These are phyloP conservation scores for Chytridium lagenaria DNA, from an alignment of 371 early-diverging fungal genomes.

Conservation along the genomic window DNA sequence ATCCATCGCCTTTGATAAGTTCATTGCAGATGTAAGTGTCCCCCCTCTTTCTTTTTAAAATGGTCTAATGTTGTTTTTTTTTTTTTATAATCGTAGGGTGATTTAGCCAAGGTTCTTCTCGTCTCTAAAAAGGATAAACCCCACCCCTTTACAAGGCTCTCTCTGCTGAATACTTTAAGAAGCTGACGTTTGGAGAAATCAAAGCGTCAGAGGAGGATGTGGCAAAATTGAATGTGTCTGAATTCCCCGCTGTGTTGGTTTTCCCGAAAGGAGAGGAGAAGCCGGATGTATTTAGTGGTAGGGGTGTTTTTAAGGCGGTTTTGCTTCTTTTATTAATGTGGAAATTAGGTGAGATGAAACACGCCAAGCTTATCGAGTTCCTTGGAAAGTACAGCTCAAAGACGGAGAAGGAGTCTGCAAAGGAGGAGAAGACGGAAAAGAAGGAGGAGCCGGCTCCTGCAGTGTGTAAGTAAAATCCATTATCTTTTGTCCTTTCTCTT, in stretches of 20 bases:
- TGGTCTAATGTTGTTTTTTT: too few relatives aligned
- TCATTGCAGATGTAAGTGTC: constrained; percentile 19
- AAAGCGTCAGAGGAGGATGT: constrained; percentile 59
- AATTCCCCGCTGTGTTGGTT: constrained; percentile 59
- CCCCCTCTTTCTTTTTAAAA: too few relatives aligned
- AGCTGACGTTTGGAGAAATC: constrained; percentile 77
- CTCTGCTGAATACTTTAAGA: constrained; percentile 73
- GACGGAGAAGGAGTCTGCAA: constrained; percentile 31
- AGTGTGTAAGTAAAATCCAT: neutral
- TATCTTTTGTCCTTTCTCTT: neutral
- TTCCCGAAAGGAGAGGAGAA: constrained; percentile 58
- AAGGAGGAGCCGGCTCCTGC: constrained; percentile 31
- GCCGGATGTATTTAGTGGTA: constrained; percentile 54
- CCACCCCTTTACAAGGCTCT: constrained; percentile 86
- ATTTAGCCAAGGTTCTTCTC: constrained; percentile 70
- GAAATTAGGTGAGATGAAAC: constrained; percentile 67
- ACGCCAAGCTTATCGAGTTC: constrained; percentile 62
- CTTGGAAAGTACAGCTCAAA: constrained; percentile 62
- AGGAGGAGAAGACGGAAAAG: constrained; percentile 38
- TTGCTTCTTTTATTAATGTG: too few relatives aligned
- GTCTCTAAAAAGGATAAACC: constrained; percentile 76
- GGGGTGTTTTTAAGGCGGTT: constrained; percentile 24
- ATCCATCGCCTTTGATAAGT: constrained; percentile 34
- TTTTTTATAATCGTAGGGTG: constrained; percentile 11
- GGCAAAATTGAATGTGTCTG: constrained; percentile 42